Base-by-base conservation (phyloP, 2,329 filamentous ascomycete species). In the Penicillium sp. region DNA sequence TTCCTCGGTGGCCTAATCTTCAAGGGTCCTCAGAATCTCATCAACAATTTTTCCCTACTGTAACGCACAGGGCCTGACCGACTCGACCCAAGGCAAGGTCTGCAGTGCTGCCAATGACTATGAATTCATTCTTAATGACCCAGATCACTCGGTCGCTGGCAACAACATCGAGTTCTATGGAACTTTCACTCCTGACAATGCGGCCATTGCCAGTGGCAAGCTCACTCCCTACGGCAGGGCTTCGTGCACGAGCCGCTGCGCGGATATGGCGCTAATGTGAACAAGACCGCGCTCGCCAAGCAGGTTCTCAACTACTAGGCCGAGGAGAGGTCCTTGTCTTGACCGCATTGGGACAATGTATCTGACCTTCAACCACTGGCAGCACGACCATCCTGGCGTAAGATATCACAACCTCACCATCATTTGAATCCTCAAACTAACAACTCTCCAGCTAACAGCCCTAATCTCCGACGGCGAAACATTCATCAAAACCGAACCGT, bases 151-250 rank as follows among this genome's bases (percentile, higher is more conserved):
- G 1, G 69, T 79, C 43, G 73, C 73, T 35, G 77, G 78, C 40
- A 79, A 79, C 67, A 79, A 78, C 65, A 69, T 79, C 50, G 70
- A 81, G 69, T 79, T 80, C 66, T 80, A 74, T 54, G 73, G 77
- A 52, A 73, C 67, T 18, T 80, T 75, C 46, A 70, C 61, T 18
- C 78, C 78, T 1, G 69, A 73, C 64, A 79, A 79, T 55, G 65
- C 54, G 0, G 70, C 63, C 31, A 77, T 79, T 57, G 66, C 71
- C 1, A 55, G 58, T 6, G 75, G 75, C 50, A 66, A 66, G 50
- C 58, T 77, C 47, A 65, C 57, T 11, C 74, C 2, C 62, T 57
- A 16, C 73, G 74, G 53, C 59, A 73, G 51, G 77, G 78, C 36
- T 80, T 80, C 62, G 69, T 79, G n/a, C 68, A 77, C 33, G 77